Evolutionary conservation across 1,284 basidiomycete genomes (phyloP).

Genomic region (Puccinia polysora): DNA sequence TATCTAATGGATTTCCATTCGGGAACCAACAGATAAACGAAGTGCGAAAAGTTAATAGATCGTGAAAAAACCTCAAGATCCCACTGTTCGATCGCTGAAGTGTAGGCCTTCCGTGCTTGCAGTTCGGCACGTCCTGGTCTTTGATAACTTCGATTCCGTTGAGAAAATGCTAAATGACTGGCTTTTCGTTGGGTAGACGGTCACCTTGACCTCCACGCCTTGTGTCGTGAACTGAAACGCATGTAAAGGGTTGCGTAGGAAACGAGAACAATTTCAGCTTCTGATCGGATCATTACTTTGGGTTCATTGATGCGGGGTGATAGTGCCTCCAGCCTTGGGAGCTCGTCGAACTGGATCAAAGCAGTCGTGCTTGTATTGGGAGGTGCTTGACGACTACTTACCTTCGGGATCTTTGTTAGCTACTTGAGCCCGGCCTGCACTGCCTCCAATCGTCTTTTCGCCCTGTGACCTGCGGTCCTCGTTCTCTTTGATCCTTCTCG

Average conservation of each 20-base stretch:
- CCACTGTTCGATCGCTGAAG: no score
- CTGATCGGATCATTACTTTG: background rate
- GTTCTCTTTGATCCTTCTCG: constrained; percentile 10
- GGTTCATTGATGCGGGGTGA: no score
- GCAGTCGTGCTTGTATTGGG: background rate
- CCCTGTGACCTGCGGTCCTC: background rate
- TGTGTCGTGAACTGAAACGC: constrained; percentile 12
- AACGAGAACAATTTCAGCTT: background rate
- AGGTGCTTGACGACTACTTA: background rate
- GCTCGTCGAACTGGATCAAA: no score
- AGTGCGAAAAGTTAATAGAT: background rate
- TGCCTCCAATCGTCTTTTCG: constrained; percentile 21
- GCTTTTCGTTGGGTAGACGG: constrained; percentile 25
- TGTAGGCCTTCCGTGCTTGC: no score
- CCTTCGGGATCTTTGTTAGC: constrained; percentile 39
- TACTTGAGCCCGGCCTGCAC: constrained; percentile 31
- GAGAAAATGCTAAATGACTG: constrained; percentile 8
- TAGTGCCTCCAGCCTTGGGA: no score
- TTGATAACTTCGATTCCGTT: background rate
- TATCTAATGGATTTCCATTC: no score
- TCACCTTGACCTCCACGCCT: constrained; percentile 31
- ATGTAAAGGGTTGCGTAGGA: background rate
- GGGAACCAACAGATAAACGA: background rate
- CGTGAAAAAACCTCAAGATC: background rate
- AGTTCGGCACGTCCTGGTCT: no score